Percentiles rank a stretch among this genome's conserved stretches.
These are phyloP conservation scores for Dothistroma septosporum DNA, from an alignment of 2,329 filamentous ascomycete genomes.

Conservation along the genomic window DNA sequence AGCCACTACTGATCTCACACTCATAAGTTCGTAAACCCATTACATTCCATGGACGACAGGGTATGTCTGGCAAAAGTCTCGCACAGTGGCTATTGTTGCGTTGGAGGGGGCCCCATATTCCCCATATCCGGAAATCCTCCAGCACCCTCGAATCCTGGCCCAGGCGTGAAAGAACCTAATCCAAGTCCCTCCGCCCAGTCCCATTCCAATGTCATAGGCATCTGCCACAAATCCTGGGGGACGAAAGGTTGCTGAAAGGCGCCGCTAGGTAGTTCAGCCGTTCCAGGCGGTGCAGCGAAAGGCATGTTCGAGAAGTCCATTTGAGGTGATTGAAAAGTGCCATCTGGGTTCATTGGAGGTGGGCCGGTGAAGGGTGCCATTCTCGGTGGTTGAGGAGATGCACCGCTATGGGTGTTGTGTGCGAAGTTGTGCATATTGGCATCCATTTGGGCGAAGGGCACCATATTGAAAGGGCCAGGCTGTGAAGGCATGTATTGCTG, in stretches of 20 bases:
- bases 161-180: conserved; percentile 31
- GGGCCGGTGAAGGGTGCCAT: conserved; percentile 2
- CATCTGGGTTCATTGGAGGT: background rate
- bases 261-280: conserved; percentile 5
- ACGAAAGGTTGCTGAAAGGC: conserved; percentile 80
- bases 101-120: conserved; percentile 7
- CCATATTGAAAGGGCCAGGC: conserved; percentile 8
- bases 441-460: conserved; percentile 13
- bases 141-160: conserved; percentile 16
- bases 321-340: conserved; percentile 5
- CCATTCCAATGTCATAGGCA: conserved; percentile 96
- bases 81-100: background rate
- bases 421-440: background rate
- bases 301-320: conserved; percentile 10
- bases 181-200: conserved; percentile 58
- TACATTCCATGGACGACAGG: background rate
- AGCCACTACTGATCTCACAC: background rate
- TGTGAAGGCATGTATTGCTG: conserved; percentile 21
- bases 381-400: conserved; percentile 9
- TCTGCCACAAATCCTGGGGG: conserved; percentile 88
- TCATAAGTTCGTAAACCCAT: background rate
- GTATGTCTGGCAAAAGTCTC: background rate
- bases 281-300: conserved; percentile 9
- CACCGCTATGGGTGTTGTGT: conserved; percentile 2
- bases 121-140: conserved; percentile 2